Conservation (phyloP, 1,284 basidiomycete species). For the Hypsizygus ulmarius region DNA sequence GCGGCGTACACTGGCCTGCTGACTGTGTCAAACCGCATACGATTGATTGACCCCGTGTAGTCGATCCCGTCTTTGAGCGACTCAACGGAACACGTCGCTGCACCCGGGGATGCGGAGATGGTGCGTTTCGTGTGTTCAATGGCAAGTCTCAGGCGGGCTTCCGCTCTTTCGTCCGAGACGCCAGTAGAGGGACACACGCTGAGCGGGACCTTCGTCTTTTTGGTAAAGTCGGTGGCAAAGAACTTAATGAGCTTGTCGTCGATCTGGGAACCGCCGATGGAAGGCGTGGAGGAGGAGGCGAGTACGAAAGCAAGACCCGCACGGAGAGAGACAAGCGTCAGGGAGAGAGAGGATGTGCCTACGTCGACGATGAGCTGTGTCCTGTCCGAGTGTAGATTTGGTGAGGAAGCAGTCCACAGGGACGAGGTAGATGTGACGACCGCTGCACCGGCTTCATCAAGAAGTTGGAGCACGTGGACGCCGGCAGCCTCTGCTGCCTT, state of each 20-base stretch:
- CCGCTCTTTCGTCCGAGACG: conserved; percentile 79
- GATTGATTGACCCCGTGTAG: conserved; percentile 90
- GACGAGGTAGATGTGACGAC: conserved; percentile 54
- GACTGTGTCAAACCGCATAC: conserved; percentile 92
- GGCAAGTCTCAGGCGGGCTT: conserved; percentile 90
- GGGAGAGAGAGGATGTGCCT: conserved; percentile 61
- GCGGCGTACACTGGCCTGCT: conserved; percentile 71
- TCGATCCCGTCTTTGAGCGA: conserved; percentile 94
- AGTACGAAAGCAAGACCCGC: conserved; percentile 64
- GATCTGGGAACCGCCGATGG: conserved; percentile 61
- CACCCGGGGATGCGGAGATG: conserved; percentile 82
- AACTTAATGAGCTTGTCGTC: conserved; percentile 86
- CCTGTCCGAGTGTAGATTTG: conserved; percentile 48
- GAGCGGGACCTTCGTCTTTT: conserved; percentile 88
- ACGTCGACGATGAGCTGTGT: conserved; percentile 74
- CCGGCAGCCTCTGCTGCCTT: conserved; percentile 80
- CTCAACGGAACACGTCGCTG: conserved; percentile 91
- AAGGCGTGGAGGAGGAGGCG: conserved; percentile 46
- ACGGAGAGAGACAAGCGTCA: conserved; percentile 64
- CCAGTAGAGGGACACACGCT: conserved; percentile 57
- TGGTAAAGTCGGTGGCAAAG: conserved; percentile 96
- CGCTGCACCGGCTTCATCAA: conserved; percentile 85
- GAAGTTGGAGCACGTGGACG: conserved; percentile 79
- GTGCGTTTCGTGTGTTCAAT: conserved; percentile 96
- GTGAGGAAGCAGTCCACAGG: conserved; percentile 28